Evolutionary conservation across 768 basidiomycete genomes (phyloP).

Genomic region (Lactarius tabidus): DNA sequence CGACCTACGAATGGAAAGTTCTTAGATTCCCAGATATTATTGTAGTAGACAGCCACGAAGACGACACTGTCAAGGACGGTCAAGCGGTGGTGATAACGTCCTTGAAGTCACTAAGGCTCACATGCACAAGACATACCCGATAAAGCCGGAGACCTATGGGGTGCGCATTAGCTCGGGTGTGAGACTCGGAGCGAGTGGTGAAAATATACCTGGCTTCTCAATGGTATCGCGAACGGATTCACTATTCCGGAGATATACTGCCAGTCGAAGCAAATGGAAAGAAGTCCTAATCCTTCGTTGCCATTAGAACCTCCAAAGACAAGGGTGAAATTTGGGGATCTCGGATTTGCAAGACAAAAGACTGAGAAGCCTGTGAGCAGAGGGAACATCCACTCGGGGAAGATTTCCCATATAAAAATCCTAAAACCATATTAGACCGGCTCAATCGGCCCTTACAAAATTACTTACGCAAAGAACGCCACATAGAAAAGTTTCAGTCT

Average conservation of each 20-base stretch:
- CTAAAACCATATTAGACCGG: slow-evolving; percentile 20
- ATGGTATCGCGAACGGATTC: slow-evolving; percentile 52
- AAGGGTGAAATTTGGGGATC: slow-evolving; percentile 26
- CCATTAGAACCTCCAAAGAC: slow-evolving; percentile 29
- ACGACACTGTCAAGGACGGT: slow-evolving; percentile 23
- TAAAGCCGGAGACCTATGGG: slow-evolving; percentile 41
- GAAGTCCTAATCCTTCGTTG: slow-evolving; percentile 29
- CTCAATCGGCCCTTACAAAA: background rate
- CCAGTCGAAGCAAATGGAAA: slow-evolving; percentile 30
- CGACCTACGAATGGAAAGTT: slow-evolving; percentile 21
- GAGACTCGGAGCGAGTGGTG: background rate
- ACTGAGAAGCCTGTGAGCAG: slow-evolving; percentile 31
- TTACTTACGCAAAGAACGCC: slow-evolving; percentile 35
- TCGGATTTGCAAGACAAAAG: slow-evolving; percentile 31
- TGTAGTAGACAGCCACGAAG: slow-evolving; percentile 30
- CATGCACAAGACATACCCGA: slow-evolving; percentile 51
- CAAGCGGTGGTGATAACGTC: background rate
- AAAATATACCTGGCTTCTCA: slow-evolving; percentile 41
- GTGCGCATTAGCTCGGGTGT: background rate
- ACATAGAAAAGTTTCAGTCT: slow-evolving; percentile 50
- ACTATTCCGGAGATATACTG: slow-evolving; percentile 30
- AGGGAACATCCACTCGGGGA: slow-evolving; percentile 25
- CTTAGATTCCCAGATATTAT: slow-evolving; percentile 29
- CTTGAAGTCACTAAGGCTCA: slow-evolving; percentile 29
- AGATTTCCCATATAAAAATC: slow-evolving; percentile 33